These are phyloP conservation scores for Graphilbum ipis-grandicollis DNA, from an alignment of 2,329 filamentous ascomycete genomes.

Conservation along the genomic window DNA sequence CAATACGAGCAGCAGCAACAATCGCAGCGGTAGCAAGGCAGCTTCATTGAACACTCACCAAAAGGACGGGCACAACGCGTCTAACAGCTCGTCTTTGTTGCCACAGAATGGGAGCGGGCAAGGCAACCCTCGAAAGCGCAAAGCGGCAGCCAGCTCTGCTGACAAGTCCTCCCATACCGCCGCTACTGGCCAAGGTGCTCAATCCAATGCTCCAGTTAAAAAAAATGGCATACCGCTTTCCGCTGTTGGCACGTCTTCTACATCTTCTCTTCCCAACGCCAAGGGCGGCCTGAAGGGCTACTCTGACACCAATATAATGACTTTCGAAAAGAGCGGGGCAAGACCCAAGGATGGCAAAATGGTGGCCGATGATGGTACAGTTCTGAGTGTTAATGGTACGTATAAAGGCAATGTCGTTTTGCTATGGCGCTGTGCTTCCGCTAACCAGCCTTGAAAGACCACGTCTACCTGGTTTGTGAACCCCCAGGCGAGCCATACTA, in stretches of 20 bases:
- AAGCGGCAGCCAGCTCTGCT: conserved; percentile 35
- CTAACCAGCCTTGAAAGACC: conserved; percentile 30
- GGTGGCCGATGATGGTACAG: conserved; percentile 78
- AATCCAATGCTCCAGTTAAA: neutral
- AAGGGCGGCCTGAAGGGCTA: conserved; percentile 15
- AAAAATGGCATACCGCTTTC: conserved; percentile 9
- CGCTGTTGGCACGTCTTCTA: conserved; percentile 19
- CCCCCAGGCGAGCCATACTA: conserved; percentile 97
- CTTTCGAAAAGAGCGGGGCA: conserved; percentile 56
- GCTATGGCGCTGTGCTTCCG: too few species aligned
- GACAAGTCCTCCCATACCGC: neutral
- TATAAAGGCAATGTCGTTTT: too few species aligned
- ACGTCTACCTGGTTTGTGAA: conserved; percentile 94
- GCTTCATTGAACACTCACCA: conserved; percentile 4
- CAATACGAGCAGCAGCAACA: too few species aligned
- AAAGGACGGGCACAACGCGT: conserved; percentile 9
- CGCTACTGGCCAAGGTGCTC: neutral
- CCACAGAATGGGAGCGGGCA: too few species aligned
- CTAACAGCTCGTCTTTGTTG: conserved; percentile 5
- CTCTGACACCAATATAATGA: conserved; percentile 72
- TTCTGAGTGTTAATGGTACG: conserved; percentile 72
- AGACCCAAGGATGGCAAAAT: conserved; percentile 60
- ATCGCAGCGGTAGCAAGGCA: neutral
- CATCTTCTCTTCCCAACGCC: conserved; percentile 15
- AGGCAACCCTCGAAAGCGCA: conserved; percentile 69